Conservation (phyloP, 75 land plant species). For the Sequoiadendron giganteum region DNA sequence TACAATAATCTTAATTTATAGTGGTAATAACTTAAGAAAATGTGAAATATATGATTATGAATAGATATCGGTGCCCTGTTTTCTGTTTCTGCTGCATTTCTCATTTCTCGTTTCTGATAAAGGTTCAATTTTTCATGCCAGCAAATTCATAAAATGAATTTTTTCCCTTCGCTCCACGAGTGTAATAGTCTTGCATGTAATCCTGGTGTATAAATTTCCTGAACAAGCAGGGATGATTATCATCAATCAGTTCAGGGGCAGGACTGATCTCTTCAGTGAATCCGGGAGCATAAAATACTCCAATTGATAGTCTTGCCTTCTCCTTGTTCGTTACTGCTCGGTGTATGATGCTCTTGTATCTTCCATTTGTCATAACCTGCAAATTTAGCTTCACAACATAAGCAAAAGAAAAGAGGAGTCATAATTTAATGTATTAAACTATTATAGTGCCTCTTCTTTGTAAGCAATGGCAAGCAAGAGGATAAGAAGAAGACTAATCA, state of each 20-base stretch:
- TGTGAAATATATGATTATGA: no score
- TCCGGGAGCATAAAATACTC: constrained; percentile 31
- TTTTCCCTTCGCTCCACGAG: background rate
- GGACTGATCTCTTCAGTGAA: constrained; percentile 24
- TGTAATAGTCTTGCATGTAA: background rate
- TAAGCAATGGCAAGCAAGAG: background rate
- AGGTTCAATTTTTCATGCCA: background rate
- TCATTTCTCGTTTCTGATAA: no score
- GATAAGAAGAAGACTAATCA: background rate
- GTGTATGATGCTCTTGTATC: constrained; percentile 31
- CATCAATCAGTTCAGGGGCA: constrained; percentile 27
- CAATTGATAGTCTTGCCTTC: background rate
- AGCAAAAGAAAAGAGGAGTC: background rate
- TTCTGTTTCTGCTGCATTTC: no score
- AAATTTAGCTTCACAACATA: background rate
- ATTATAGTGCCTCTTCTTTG: background rate
- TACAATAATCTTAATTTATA: no score
- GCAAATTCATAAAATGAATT: background rate
- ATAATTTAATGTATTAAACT: background rate
- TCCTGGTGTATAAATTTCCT: background rate
- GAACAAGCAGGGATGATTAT: constrained; percentile 12
- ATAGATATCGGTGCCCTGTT: no score
- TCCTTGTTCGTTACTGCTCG: constrained; percentile 10
- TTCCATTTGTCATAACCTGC: constrained; percentile 34
- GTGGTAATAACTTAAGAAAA: no score